A percentile compares a stretch with the other conserved stretches of the same genome.
These are phyloP conservation scores for Yarrowia divulgata DNA, from an alignment of 805 yeast genomes.

Conservation along the genomic window DNA sequence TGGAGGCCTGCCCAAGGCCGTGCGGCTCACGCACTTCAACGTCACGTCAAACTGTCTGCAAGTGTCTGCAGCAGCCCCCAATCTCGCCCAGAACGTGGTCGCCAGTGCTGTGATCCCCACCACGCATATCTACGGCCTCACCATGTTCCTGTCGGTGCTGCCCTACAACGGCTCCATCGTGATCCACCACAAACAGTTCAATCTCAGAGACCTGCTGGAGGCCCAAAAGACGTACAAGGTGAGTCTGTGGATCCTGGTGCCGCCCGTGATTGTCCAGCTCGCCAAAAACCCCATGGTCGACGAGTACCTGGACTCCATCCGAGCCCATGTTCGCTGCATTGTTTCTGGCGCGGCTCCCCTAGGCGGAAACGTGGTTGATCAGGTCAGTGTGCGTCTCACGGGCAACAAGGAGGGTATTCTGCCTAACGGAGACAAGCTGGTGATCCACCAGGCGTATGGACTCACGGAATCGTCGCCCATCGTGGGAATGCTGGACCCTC, in stretches of 20 bases:
- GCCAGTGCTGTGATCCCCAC: conserved; percentile 49
- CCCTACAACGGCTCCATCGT: conserved; percentile 43
- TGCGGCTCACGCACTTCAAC: conserved; percentile 66
- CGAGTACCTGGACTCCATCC: conserved; percentile 54
- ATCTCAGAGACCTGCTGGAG: conserved; percentile 48
- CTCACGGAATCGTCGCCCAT: conserved; percentile 25
- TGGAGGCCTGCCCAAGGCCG: conserved; percentile 79
- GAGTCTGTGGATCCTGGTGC: conserved; percentile 54
- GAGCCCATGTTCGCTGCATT: conserved; percentile 53
- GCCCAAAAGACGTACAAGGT: conserved; percentile 49
- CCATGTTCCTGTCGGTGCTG: conserved; percentile 43
- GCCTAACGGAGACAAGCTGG: conserved; percentile 18
- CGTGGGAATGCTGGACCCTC: conserved; percentile 32
- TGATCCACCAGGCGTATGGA: conserved; percentile 35
- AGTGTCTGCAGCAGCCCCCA: conserved; percentile 48
- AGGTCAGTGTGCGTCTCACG: conserved; percentile 10
- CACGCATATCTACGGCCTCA: conserved; percentile 49
- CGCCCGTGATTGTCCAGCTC: conserved; percentile 55
- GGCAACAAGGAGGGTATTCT: conserved; percentile 30
- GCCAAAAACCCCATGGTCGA: conserved; percentile 57
- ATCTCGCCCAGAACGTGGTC: conserved; percentile 45
- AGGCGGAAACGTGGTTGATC: conserved; percentile 35
- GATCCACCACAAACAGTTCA: conserved; percentile 49
- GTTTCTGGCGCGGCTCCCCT: conserved; percentile 60
- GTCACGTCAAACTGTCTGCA: conserved; percentile 55